phyloP scores from a whole-genome alignment of 805 yeast species.

The Lipomyces starkeyi region DNA sequence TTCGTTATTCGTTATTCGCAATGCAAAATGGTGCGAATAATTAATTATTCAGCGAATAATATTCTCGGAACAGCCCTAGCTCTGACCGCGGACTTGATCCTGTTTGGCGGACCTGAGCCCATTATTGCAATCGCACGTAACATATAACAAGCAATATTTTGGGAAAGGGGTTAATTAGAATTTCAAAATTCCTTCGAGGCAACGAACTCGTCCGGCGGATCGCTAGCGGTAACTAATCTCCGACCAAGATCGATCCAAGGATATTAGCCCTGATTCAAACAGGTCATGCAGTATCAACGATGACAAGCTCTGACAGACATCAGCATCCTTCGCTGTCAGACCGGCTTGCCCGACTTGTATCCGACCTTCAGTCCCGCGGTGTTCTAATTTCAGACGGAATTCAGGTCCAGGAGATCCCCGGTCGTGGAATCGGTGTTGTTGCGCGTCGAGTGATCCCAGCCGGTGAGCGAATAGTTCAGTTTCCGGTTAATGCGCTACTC shows the following conservation, averaged over 20 bases:
- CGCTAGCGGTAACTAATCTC: background rate
- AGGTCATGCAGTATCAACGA: background rate
- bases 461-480: slow-evolving; percentile 57
- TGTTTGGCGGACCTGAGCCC: too few relatives aligned
- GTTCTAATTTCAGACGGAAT: slow-evolving; percentile 40
- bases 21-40: too few relatives aligned
- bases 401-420: slow-evolving; percentile 50
- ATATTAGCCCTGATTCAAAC: background rate
- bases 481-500: slow-evolving; percentile 64
- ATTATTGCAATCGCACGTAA: too few relatives aligned
- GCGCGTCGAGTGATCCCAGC: slow-evolving; percentile 49
- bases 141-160: too few relatives aligned
- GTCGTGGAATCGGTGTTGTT: slow-evolving; percentile 70
- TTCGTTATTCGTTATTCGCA: too few relatives aligned
- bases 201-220: too few relatives aligned
- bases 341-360: slow-evolving; percentile 7
- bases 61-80: too few relatives aligned
- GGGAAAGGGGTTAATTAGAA: background rate
- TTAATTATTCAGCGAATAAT: too few relatives aligned
- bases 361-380: slow-evolving; percentile 12
- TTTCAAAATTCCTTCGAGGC: background rate
- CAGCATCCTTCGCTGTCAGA: background rate
- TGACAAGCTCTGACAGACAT: background rate
- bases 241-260: background rate
- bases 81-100: too few relatives aligned